A percentile compares a stretch with the other conserved stretches of the same genome.
Conservation (phyloP, 345 rosid species). For the Microcos paniculata region DNA sequence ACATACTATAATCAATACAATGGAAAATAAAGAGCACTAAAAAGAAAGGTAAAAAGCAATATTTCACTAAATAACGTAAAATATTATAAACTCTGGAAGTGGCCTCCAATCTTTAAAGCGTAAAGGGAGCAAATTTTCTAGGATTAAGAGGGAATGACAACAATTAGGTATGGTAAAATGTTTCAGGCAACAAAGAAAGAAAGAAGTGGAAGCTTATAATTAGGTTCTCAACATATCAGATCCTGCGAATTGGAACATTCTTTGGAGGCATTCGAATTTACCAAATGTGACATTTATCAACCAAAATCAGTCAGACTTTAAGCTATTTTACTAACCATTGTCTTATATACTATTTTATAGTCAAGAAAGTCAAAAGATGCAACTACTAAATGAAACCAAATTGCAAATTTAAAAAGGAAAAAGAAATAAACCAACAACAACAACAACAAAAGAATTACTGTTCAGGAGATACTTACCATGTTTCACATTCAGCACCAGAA, state of each 20-base stretch:
- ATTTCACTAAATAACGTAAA: not conserved
- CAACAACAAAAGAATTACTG: slow-evolving; percentile 11
- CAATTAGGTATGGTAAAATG: not conserved
- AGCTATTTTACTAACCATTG: not conserved
- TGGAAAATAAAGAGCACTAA: not conserved
- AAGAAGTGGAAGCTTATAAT: not conserved
- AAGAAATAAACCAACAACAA: not conserved
- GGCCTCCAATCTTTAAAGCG: not conserved
- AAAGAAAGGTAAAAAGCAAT: not conserved
- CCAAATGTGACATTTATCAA: not conserved
- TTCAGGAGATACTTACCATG: slow-evolving; percentile 52
- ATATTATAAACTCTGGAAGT: not conserved
- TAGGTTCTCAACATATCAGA: not conserved
- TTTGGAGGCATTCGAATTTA: not conserved
- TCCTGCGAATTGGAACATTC: not conserved
- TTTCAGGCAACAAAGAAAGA: not conserved
- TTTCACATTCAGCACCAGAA: slow-evolving; percentile 84
- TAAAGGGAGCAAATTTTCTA: not conserved
- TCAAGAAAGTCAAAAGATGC: not conserved
- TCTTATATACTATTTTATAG: not conserved
- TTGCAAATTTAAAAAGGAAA: not conserved
- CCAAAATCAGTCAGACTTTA: not conserved
- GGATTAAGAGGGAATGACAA: not conserved
- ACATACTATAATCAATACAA: not conserved
- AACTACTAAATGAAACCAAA: not conserved